Evolutionary conservation across 2,329 filamentous ascomycete species (phyloP).

Genomic region (Thielaviopsis populi): DNA sequence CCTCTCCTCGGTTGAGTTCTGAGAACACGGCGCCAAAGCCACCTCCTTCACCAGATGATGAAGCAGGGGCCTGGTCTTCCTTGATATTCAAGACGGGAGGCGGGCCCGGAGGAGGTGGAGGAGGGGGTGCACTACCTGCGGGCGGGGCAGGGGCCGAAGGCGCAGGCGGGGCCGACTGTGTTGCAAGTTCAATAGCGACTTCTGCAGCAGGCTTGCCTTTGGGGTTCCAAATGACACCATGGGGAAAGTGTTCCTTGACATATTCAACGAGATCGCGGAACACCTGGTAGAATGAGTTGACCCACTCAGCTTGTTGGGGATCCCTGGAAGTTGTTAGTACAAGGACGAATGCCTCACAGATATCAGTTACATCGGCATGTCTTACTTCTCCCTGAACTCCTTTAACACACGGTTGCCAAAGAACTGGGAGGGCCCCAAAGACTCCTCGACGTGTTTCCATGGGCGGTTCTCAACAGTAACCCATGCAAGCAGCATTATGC

Average conservation of each 20-base stretch:
- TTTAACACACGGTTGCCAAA: constrained; percentile 90
- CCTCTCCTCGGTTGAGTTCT: constrained; percentile 74
- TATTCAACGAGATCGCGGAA: constrained; percentile 75
- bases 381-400: constrained; percentile 60
- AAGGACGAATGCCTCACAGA: neutral
- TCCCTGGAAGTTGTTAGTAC: constrained; percentile 40
- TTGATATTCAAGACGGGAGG: constrained; percentile 50
- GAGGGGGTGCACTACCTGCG: constrained; percentile 34
- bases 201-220: constrained; percentile 59
- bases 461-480: constrained; percentile 73
- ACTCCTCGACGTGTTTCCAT: constrained; percentile 70
- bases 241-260: constrained; percentile 66
- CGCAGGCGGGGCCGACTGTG: constrained; percentile 35
- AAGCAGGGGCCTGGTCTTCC: constrained; percentile 25
- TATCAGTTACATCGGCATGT: neutral
- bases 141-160: constrained; percentile 22
- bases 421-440: constrained; percentile 72
- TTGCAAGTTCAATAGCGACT: constrained; percentile 40
- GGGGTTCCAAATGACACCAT: constrained; percentile 75
- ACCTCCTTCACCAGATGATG: constrained; percentile 32
- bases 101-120: constrained; percentile 56
- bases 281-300: constrained; percentile 81
- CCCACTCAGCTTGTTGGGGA: constrained; percentile 68
- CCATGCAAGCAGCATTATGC: constrained; percentile 82
- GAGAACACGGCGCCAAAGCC: constrained; percentile 83